These are phyloP conservation scores for Achaetomium macrosporum DNA, from an alignment of 2,329 filamentous ascomycete species.

Conservation along the genomic window DNA sequence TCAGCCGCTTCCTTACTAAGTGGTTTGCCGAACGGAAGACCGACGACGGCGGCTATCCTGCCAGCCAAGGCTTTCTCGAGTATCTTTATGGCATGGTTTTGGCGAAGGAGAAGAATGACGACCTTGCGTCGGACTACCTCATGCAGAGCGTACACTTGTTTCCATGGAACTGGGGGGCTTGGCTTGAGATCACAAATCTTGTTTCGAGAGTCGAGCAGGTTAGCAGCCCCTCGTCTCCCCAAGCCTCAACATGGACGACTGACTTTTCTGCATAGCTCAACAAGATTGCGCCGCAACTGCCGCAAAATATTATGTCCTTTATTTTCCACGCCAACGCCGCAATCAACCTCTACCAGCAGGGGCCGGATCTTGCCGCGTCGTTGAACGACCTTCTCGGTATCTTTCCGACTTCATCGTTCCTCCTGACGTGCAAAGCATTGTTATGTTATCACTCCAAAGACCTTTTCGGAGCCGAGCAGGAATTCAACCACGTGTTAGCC, in stretches of 20 bases:
- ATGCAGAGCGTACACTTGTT: conserved; percentile 81
- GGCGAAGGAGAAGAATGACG: conserved; percentile 84
- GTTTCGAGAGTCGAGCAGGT: conserved; percentile 78
- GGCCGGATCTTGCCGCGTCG: conserved; percentile 64
- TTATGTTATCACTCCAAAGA: conserved; percentile 88
- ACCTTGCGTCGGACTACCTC: conserved; percentile 79
- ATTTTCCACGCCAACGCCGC: conserved; percentile 91
- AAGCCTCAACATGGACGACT: conserved; percentile 21
- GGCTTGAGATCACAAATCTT: conserved; percentile 83
- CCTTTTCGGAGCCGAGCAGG: conserved; percentile 59
- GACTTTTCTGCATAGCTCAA: conserved; percentile 54
- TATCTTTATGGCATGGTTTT: conserved; percentile 88
- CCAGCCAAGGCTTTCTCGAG: conserved; percentile 88
- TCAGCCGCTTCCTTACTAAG: conserved; percentile 69
- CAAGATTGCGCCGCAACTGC: conserved; percentile 64
- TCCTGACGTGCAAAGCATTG: conserved; percentile 83
- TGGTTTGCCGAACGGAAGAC: conserved; percentile 67
- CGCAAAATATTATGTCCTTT: conserved; percentile 85
- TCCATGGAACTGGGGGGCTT: conserved; percentile 95
- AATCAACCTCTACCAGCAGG: conserved; percentile 86
- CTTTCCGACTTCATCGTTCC: conserved; percentile 82
- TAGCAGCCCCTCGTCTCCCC: conserved; percentile 28
- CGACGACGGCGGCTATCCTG: conserved; percentile 52
- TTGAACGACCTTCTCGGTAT: conserved; percentile 73
- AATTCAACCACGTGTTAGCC: conserved; percentile 75